Percentiles rank a stretch among this genome's conserved stretches.
phyloP scores from a whole-genome alignment of 2,329 filamentous ascomycete species.

The Ascochyta koolunga region DNA sequence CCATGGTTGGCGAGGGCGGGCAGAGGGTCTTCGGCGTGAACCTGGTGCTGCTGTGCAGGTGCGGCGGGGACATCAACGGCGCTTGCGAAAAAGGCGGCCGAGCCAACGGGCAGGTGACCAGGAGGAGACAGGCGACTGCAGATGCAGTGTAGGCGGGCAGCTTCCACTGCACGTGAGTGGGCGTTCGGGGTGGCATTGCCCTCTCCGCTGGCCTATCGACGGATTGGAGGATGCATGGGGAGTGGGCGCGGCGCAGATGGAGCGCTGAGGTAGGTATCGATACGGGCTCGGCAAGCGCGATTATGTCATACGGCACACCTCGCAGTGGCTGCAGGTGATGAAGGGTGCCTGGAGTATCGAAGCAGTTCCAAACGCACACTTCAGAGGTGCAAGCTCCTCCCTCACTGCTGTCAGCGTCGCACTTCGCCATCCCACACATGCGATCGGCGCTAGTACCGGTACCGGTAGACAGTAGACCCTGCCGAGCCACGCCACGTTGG shows the following conservation, averaged over 20 bases:
- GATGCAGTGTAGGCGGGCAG: constrained; percentile 71
- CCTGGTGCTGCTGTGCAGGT: constrained; percentile 18
- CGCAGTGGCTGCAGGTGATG: not conserved
- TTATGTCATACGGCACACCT: constrained; percentile 9
- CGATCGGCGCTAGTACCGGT: constrained; percentile 6
- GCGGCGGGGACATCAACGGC: constrained; percentile 60
- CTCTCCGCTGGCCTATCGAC: constrained; percentile 33
- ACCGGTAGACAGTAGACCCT: not conserved
- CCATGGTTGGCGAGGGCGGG: constrained; percentile 47
- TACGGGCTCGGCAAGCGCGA: constrained; percentile 7
- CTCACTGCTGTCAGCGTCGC: not conserved
- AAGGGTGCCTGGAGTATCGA: not conserved
- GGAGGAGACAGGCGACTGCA: constrained; percentile 64
- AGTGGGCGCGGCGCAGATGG: constrained; percentile 20
- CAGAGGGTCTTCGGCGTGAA: constrained; percentile 40
- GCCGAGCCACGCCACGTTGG: constrained; percentile 7
- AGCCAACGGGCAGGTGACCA: constrained; percentile 67
- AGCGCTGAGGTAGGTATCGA: constrained; percentile 19
- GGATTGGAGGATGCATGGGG: constrained; percentile 25
- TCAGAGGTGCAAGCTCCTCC: not conserved
- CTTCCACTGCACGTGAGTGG: constrained; percentile 74
- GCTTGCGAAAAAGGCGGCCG: constrained; percentile 63
- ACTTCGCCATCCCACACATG: not conserved
- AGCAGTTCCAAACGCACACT: not conserved
- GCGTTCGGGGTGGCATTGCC: constrained; percentile 56